phyloP scores from a whole-genome alignment of 2,329 filamentous ascomycete genomes.

The Verticillium longisporum region DNA sequence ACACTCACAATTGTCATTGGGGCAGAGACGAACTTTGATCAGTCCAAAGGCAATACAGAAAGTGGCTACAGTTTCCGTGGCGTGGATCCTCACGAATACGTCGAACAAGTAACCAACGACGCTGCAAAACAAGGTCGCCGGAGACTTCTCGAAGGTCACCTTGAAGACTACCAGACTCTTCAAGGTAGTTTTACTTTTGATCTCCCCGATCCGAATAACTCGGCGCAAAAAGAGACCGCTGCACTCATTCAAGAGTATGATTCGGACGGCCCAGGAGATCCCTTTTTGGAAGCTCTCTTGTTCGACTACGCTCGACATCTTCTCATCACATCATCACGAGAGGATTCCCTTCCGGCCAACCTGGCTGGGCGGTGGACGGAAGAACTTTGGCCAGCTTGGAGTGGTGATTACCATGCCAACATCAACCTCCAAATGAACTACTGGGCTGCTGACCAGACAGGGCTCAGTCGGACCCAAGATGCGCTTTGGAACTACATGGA shows the following conservation, averaged over 20 bases:
- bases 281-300: constrained; percentile 43
- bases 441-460: constrained; percentile 48
- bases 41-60: constrained; percentile 36
- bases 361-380: constrained; percentile 51
- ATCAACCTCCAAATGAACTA: constrained; percentile 59
- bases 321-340: constrained; percentile 46
- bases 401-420: constrained; percentile 49
- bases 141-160: constrained; percentile 25
- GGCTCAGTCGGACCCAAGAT: constrained; percentile 34
- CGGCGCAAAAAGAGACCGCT: constrained; percentile 29
- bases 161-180: constrained; percentile 32
- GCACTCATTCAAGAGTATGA: constrained; percentile 28
- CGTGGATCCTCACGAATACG: constrained; percentile 30
- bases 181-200: constrained; percentile 31
- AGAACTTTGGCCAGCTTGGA: constrained; percentile 31
- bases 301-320: constrained; percentile 48
- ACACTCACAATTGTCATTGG: constrained; percentile 32
- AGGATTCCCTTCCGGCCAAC: constrained; percentile 45
- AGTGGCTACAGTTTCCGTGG: constrained; percentile 40
- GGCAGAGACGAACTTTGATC: constrained; percentile 42
- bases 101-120: constrained; percentile 23
- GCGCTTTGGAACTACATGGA: constrained; percentile 46
- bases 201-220: constrained; percentile 35
- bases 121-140: constrained; percentile 25
- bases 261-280: constrained; percentile 30